These are phyloP conservation scores for Cladosporium colombiae DNA, from an alignment of 2,329 filamentous ascomycete species.

Conservation along the genomic window DNA sequence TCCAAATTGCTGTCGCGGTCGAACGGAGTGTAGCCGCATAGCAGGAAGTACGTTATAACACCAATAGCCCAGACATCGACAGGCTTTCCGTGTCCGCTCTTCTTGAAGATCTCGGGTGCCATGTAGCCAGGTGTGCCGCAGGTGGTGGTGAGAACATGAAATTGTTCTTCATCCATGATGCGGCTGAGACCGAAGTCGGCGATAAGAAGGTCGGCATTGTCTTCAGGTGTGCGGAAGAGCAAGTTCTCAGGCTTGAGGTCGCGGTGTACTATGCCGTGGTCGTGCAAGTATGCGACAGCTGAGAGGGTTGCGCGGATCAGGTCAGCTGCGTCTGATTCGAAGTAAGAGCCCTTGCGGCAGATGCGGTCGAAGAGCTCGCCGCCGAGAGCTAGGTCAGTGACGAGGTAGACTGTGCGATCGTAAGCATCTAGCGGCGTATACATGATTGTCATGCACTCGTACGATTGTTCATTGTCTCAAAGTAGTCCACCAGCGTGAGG, in stretches of 20 bases:
- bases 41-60: slow-evolving; percentile 97
- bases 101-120: slow-evolving; percentile 99
- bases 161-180: slow-evolving; percentile 99
- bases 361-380: slow-evolving; percentile 98
- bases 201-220: slow-evolving; percentile 95
- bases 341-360: slow-evolving; percentile 97
- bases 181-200: slow-evolving; percentile 94
- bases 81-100: slow-evolving; percentile 95
- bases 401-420: slow-evolving; percentile 71
- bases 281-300: slow-evolving; percentile 97
- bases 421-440: slow-evolving; percentile 13
- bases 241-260: slow-evolving; percentile 98
- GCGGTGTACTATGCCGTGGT: slow-evolving; percentile 97
- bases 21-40: slow-evolving; percentile 97
- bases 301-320: slow-evolving; percentile 92
- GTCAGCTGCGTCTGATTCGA: slow-evolving; percentile 93
- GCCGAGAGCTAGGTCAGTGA: slow-evolving; percentile 92
- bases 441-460: slow-evolving; percentile 32
- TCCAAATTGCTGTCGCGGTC: slow-evolving; percentile 96
- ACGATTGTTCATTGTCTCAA: slow-evolving; percentile 99
- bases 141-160: slow-evolving; percentile 95
- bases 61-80: slow-evolving; percentile 98
- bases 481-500: slow-evolving; percentile 95
- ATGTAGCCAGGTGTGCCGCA: slow-evolving; percentile 98
- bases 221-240: slow-evolving; percentile 93